Percentiles rank a stretch among this genome's conserved stretches.
These are phyloP conservation scores for Corynascus novoguineensis DNA, from an alignment of 495 filamentous ascomycete species.

Conservation along the genomic window DNA sequence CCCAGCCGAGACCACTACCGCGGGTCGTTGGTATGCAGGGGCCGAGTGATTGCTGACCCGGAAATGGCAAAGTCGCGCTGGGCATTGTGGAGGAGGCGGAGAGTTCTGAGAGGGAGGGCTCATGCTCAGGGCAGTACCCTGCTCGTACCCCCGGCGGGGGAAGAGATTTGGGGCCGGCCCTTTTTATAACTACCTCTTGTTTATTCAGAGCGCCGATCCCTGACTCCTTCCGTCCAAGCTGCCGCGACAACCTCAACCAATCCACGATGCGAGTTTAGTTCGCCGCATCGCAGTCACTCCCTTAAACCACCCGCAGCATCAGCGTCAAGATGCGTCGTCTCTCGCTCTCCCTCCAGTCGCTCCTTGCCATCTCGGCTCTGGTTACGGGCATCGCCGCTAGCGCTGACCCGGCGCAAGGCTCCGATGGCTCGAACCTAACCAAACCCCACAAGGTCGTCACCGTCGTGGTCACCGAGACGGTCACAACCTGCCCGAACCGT, in stretches of 20 bases:
- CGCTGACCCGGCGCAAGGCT: not conserved
- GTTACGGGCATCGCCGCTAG: slow-evolving; percentile 12
- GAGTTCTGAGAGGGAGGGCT: too few species aligned
- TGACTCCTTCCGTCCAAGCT: not conserved
- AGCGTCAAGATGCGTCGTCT: slow-evolving; percentile 18
- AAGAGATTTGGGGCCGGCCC: not conserved
- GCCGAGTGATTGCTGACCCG: not conserved
- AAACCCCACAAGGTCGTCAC: slow-evolving; percentile 15
- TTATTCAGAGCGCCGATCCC: slow-evolving; percentile 14
- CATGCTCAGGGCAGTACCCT: not conserved
- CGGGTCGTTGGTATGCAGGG: slow-evolving; percentile 3
- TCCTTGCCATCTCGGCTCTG: slow-evolving; percentile 23
- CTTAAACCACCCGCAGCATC: slow-evolving; percentile 6
- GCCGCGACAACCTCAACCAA: not conserved
- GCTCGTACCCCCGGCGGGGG: not conserved
- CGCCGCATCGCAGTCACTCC: slow-evolving; percentile 11
- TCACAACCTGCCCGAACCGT: slow-evolving; percentile 23
- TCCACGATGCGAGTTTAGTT: slow-evolving; percentile 3
- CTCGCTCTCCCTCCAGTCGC: slow-evolving; percentile 25
- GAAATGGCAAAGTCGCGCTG: not conserved
- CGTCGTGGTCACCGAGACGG: slow-evolving; percentile 20
- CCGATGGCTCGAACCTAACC: not conserved
- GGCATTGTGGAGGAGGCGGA: not conserved
- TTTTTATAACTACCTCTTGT: too few species aligned
- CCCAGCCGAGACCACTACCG: not conserved